phyloP scores from a whole-genome alignment of 208 protist species.

The Herpetomonas tarakana region DNA sequence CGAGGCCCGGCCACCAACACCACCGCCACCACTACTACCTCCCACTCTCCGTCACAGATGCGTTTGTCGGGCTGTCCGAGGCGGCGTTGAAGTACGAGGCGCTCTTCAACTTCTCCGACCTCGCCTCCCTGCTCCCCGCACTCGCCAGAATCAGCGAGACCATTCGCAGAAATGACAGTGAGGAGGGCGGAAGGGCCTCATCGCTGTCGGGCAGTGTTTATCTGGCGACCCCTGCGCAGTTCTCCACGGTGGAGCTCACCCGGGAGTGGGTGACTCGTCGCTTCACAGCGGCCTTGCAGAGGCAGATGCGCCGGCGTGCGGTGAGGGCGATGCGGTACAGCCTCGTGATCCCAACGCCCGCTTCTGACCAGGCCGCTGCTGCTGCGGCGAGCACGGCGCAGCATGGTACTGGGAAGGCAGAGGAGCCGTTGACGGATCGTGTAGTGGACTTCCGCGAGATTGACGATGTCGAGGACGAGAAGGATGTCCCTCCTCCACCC shows the following conservation, averaged over 20 bases:
- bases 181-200: not conserved
- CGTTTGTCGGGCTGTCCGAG: slow-evolving; percentile 21
- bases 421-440: not conserved
- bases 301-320: not conserved
- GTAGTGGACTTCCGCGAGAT: not conserved
- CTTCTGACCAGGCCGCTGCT: not conserved
- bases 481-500: not conserved
- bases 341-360: not conserved
- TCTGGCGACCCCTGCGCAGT: not conserved
- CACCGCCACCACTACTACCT: not conserved
- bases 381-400: not conserved
- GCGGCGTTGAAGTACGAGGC: slow-evolving; percentile 9
- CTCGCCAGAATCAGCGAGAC: slow-evolving; percentile 12
- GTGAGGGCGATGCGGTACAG: too few relatives aligned
- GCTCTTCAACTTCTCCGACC: slow-evolving; percentile 27
- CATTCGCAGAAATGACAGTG: not conserved
- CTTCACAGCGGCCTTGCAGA: not conserved
- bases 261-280: not conserved
- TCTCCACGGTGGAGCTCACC: not conserved
- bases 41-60: slow-evolving; percentile 9
- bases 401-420: not conserved
- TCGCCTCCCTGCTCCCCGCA: slow-evolving; percentile 21
- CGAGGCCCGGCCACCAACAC: not conserved
- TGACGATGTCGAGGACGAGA: not conserved
- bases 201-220: not conserved